A percentile compares a stretch with the other conserved stretches of the same genome.
Conservation (phyloP, 495 filamentous ascomycete genomes). For the Trypethelium eluteriae region DNA sequence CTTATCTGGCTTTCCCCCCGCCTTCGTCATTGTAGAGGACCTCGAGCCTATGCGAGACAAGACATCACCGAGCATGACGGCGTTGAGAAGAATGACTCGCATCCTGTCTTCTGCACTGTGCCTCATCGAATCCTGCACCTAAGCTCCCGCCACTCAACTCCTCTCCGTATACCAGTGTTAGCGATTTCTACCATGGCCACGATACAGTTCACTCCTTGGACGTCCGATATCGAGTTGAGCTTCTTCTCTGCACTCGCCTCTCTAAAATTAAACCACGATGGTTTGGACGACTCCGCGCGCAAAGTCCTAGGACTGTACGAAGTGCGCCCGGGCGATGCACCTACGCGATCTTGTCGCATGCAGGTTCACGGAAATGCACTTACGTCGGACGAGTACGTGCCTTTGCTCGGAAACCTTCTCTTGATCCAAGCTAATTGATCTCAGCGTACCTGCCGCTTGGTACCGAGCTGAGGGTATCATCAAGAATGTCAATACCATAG, state of each 20-base stretch:
- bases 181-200: constrained; percentile 25
- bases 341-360: constrained; percentile 70
- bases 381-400: constrained; percentile 65
- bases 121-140: neutral
- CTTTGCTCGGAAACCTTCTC: neutral
- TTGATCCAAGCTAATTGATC: neutral
- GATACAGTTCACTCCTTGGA: constrained; percentile 72
- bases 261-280: constrained; percentile 92
- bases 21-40: neutral
- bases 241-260: constrained; percentile 86
- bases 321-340: constrained; percentile 57
- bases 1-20: neutral
- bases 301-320: constrained; percentile 85
- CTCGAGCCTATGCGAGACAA: neutral
- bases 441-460: constrained; percentile 29
- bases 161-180: no score
- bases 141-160: neutral
- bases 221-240: constrained; percentile 86
- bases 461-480: constrained; percentile 87
- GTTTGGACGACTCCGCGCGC: constrained; percentile 84
- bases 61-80: constrained; percentile 2
- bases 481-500: constrained; percentile 91
- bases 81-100: neutral
- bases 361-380: constrained; percentile 83
- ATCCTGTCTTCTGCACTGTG: neutral